Base-by-base conservation (phyloP, 2,329 filamentous ascomycete species). In the Talaromyces sp. region DNA sequence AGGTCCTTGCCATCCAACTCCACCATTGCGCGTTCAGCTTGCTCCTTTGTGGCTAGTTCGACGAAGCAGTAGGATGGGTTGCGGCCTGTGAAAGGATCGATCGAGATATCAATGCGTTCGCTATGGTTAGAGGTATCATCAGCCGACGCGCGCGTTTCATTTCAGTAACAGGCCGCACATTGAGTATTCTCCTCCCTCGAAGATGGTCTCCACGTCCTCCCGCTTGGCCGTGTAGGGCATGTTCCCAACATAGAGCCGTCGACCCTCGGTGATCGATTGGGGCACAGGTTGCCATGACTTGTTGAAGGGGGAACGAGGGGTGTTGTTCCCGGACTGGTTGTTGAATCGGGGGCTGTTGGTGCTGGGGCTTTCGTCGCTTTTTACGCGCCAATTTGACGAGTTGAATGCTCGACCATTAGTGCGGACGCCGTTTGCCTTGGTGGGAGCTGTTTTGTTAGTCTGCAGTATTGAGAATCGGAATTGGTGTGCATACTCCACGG, bases 61-160 rank as follows among this genome's bases (percentile, higher is more conserved):
- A 91, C 85, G 70, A 92, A 92, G 78, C 89, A 92, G 77, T 91
- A 91, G 43, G 87, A 89, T 0, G 88, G 88, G 73, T 91, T 92
- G 52, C 88, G 82, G 47, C 84, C 85, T 35, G 85, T 89, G 74
- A 89, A 86, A 1, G 87, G 84, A 70, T 92, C 88, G 62, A 89
- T 82, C 0, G 87, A 88, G 70, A 92, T 88, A 73, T 89, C 87
- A 68, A 91, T 85, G 56, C 85, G 84, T 68, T 84, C 81, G 68
- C 81, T 82, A 71, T 69, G 68, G 69, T 63, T 72, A 64, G 54
- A 69, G 33, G 66, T 27, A 56, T 47, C 48, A 52, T 66, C 65
- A 66, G 64, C 65, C 60, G 57, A 60, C 31, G 37, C 58, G 39
- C 47, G 41, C 56, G 27, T 45, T 63, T 48, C 19, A 54, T 52